Conservation (phyloP, 257 asterid species). For the Nicotiana obtusifolia region DNA sequence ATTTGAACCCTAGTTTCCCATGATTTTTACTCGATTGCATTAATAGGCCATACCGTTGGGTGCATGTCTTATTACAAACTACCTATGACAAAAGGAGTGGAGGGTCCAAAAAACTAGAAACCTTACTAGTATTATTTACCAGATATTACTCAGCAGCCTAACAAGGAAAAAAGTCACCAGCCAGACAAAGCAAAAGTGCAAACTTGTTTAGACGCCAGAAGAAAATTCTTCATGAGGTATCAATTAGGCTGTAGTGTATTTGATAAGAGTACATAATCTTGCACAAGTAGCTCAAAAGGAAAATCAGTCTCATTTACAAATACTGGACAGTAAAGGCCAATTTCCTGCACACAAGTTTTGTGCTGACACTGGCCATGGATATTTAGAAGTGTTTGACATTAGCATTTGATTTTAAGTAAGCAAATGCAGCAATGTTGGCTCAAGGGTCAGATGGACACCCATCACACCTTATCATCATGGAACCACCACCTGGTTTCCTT, state of each 20-base stretch:
- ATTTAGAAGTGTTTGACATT: not conserved
- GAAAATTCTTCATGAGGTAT: not conserved
- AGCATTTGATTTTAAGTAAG: conserved; percentile 12
- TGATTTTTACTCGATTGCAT: not conserved
- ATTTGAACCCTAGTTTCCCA: not conserved
- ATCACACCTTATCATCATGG: conserved; percentile 90
- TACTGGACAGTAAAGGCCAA: conserved; percentile 15
- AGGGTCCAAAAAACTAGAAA: not conserved
- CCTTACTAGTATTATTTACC: not conserved
- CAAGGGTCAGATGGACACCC: not conserved
- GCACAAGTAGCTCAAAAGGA: conserved; percentile 5
- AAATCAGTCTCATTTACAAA: conserved; percentile 19
- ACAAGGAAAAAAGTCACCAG: not conserved
- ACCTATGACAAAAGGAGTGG: not conserved
- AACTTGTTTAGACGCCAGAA: not conserved
- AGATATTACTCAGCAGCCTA: not conserved
- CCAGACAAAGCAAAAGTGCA: not conserved
- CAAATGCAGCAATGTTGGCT: conserved; percentile 12
- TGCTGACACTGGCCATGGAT: conserved; percentile 10
- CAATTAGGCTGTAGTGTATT: not conserved
- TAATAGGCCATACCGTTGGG: not conserved
- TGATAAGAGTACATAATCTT: not conserved
- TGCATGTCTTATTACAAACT: not conserved
- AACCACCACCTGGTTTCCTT: conserved; percentile 99
- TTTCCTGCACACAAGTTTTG: conserved; percentile 4